These are phyloP conservation scores for Floccularia luteovirens DNA, from an alignment of 768 basidiomycete genomes.

Conservation along the genomic window DNA sequence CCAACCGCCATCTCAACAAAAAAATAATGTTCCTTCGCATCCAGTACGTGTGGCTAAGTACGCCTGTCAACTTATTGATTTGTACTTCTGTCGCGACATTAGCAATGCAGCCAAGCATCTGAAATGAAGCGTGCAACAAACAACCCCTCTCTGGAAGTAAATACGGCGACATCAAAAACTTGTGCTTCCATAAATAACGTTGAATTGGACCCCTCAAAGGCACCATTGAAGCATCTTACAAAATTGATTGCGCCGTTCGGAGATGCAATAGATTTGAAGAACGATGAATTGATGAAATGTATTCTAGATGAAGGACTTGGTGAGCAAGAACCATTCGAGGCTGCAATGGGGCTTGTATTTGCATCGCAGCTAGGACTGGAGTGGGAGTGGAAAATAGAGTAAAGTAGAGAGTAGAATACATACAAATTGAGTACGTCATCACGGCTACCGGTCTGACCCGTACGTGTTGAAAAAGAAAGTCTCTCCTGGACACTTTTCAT, in stretches of 20 bases:
- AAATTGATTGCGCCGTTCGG: not conserved
- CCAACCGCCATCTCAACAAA: too few relatives aligned
- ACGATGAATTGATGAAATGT: constrained; percentile 17
- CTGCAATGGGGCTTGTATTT: constrained; percentile 39
- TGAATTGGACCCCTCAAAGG: not conserved
- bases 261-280: not conserved
- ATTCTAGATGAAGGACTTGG: constrained; percentile 26
- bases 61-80: too few relatives aligned
- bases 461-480: constrained; percentile 10
- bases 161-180: not conserved
- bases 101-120: too few relatives aligned
- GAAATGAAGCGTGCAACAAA: too few relatives aligned
- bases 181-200: not conserved
- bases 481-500: constrained; percentile 4
- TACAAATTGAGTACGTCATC: not conserved
- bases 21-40: too few relatives aligned
- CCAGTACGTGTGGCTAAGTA: too few relatives aligned
- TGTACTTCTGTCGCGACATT: too few relatives aligned
- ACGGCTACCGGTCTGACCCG: constrained; percentile 30
- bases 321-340: constrained; percentile 31
- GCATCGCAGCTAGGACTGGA: constrained; percentile 28
- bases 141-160: too few relatives aligned
- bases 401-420: not conserved
- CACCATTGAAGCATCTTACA: not conserved
- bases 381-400: constrained; percentile 16